Conservation (phyloP, 495 filamentous ascomycete species). For the Penicillium macrosclerotiorum region DNA sequence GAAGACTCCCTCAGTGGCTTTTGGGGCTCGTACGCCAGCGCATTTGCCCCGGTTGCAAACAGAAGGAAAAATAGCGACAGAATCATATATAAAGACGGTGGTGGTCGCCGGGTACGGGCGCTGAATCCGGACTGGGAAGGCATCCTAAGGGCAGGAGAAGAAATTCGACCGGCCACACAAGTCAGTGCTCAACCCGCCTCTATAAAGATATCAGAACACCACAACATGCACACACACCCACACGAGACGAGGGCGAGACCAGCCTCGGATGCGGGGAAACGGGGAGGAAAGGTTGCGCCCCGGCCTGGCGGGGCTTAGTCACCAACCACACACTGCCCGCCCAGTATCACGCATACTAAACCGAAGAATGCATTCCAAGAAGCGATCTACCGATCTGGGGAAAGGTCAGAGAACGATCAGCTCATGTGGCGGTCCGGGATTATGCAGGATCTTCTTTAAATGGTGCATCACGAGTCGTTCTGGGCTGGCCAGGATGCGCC, state of each 20-base stretch:
- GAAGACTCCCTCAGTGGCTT: constrained; percentile 14
- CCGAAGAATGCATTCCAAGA: not conserved
- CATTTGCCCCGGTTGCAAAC: constrained; percentile 21
- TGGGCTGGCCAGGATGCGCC: constrained; percentile 4
- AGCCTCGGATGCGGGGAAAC: constrained; percentile 22
- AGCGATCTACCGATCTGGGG: not conserved
- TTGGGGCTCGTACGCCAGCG: constrained; percentile 32
- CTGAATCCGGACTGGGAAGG: constrained; percentile 5
- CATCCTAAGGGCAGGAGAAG: constrained; percentile 11
- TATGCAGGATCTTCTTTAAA: not conserved
- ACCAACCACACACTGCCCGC: constrained; percentile 10
- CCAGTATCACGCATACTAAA: no score
- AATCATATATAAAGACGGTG: constrained; percentile 16
- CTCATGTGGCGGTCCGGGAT: not conserved
- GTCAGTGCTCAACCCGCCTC: constrained; percentile 11
- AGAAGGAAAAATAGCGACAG: constrained; percentile 25
- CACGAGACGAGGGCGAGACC: constrained; percentile 1
- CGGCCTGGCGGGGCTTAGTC: constrained; percentile 15
- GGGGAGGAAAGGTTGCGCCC: constrained; percentile 7
- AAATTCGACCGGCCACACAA: constrained; percentile 5
- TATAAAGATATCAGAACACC: constrained; percentile 18
- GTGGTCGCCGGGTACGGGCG: constrained; percentile 12
- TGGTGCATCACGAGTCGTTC: not conserved
- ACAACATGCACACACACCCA: constrained; percentile 2
- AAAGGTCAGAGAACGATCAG: not conserved